Evolutionary conservation across 805 yeast genomes (phyloP).

Genomic region (Kuraishia floccosa): DNA sequence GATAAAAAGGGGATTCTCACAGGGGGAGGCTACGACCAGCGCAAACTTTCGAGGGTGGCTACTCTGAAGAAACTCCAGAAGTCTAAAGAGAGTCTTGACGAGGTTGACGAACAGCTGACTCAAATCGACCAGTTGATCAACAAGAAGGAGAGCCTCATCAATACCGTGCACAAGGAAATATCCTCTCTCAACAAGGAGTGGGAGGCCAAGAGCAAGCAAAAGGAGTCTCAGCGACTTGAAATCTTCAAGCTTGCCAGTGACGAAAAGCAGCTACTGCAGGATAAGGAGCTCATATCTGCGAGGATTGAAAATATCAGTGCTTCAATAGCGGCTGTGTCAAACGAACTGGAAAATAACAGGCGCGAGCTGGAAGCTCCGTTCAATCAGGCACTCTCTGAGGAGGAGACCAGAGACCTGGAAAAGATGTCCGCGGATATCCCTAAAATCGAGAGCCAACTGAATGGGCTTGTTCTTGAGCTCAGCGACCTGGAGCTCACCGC

Average conservation of each 20-base stretch:
- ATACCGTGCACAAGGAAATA: conserved; percentile 32
- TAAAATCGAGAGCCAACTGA: conserved; percentile 25
- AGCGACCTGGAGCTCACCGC: conserved; percentile 34
- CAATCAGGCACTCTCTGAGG: conserved; percentile 33
- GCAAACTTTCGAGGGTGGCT: conserved; percentile 61
- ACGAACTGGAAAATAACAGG: conserved; percentile 29
- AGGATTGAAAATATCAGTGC: conserved; percentile 22
- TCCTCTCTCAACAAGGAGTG: conserved; percentile 22
- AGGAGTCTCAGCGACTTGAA: conserved; percentile 31
- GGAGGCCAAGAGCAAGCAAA: conserved; percentile 28
- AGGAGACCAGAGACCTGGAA: conserved; percentile 33
- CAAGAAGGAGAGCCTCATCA: conserved; percentile 38
- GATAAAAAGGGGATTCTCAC: conserved; percentile 75
- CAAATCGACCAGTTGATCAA: conserved; percentile 25
- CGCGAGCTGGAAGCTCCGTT: conserved; percentile 46
- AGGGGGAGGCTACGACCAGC: conserved; percentile 78
- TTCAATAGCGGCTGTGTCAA: conserved; percentile 20
- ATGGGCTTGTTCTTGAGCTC: conserved; percentile 24
- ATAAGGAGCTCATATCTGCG: conserved; percentile 20
- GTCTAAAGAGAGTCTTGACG: conserved; percentile 36
- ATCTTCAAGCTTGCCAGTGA: conserved; percentile 29
- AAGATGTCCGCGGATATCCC: conserved; percentile 23
- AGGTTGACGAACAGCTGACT: conserved; percentile 24
- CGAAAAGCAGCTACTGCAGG: conserved; percentile 30
- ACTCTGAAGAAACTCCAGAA: conserved; percentile 44